Percentiles rank a stretch among this genome's conserved stretches.
These are phyloP conservation scores for Fraxinus nigra DNA, from an alignment of 305 asterid species.

Conservation along the genomic window DNA sequence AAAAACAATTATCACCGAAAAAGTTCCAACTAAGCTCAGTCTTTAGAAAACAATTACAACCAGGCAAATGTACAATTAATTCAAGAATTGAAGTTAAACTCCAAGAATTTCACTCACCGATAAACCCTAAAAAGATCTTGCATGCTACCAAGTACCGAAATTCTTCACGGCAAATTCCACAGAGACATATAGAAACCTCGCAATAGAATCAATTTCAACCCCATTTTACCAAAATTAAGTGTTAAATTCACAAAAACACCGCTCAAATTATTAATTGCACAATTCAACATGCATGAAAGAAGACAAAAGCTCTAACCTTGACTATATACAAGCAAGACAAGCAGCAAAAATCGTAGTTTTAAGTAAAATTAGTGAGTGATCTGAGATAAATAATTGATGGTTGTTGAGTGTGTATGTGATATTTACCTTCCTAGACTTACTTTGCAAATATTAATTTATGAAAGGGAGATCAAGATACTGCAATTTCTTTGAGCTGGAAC, in stretches of 20 bases:
- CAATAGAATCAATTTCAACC: slow-evolving; percentile 21
- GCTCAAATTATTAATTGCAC: slow-evolving; percentile 30
- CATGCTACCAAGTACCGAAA: slow-evolving; percentile 42
- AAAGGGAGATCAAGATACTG: slow-evolving; percentile 48
- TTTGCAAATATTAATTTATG: slow-evolving; percentile 26
- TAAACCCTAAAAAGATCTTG: slow-evolving; percentile 37
- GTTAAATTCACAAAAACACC: slow-evolving; percentile 22
- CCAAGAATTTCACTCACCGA: slow-evolving; percentile 24
- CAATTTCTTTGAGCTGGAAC: slow-evolving; percentile 33
- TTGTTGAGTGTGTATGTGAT: slow-evolving; percentile 19
- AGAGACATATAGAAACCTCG: slow-evolving; percentile 18
- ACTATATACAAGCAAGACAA: slow-evolving; percentile 23
- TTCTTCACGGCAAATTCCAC: slow-evolving; percentile 19
- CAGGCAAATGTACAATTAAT: slow-evolving; percentile 35
- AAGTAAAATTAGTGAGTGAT: slow-evolving; percentile 34
- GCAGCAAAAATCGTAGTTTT: slow-evolving; percentile 26
- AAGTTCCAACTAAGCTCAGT: slow-evolving; percentile 21
- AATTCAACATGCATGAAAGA: slow-evolving; percentile 26
- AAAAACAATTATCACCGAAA: slow-evolving; percentile 24
- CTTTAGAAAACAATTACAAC: slow-evolving; percentile 18
- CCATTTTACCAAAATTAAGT: slow-evolving; percentile 34
- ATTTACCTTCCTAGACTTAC: slow-evolving; percentile 36
- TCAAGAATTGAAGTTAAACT: slow-evolving; percentile 34
- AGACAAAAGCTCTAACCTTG: slow-evolving; percentile 16
- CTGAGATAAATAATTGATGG: slow-evolving; percentile 33